Percentiles rank a stretch among this genome's conserved stretches.
Evolutionary conservation across 148 eudicot species (phyloP).

Genomic region (Rheum nobile): DNA sequence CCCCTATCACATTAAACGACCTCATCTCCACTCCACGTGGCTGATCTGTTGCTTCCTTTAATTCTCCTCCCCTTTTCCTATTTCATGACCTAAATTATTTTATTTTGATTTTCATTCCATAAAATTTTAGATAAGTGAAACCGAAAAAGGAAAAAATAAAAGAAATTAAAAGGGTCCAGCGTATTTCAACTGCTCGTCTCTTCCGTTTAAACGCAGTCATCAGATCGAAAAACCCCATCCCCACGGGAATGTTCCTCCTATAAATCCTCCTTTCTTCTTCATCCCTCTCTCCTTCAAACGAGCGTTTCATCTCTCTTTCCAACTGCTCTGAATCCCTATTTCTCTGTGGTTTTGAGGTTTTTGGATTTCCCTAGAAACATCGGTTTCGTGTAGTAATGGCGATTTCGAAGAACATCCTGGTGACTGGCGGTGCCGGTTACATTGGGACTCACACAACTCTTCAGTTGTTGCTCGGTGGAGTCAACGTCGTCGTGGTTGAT

Average conservation of each 20-base stretch:
- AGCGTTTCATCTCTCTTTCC: not conserved
- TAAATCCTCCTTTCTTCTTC: not conserved
- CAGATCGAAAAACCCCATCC: not conserved
- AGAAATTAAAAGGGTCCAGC: not conserved
- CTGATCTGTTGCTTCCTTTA: not conserved
- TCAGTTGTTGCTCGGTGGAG: conserved; percentile 61
- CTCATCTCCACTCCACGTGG: not conserved
- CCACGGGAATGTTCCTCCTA: conserved; percentile 1
- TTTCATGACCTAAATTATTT: not conserved
- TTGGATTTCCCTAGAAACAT: not conserved
- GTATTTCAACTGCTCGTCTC: conserved; percentile 9
- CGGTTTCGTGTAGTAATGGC: conserved; percentile 16
- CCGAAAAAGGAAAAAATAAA: not conserved
- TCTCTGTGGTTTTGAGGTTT: not conserved
- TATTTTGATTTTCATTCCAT: not conserved
- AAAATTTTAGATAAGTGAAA: not conserved
- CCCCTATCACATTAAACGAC: not conserved
- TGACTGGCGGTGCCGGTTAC: conserved; percentile 97
- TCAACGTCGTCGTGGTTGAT: conserved; percentile 67
- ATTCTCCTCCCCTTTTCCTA: not conserved
- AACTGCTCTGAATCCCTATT: not conserved
- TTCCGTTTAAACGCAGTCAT: not conserved
- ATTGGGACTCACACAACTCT: conserved; percentile 87
- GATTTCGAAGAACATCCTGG: conserved; percentile 38
- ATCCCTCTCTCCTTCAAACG: not conserved